Conservation (phyloP, 345 rosid species). For the Eucalyptus marginata region DNA sequence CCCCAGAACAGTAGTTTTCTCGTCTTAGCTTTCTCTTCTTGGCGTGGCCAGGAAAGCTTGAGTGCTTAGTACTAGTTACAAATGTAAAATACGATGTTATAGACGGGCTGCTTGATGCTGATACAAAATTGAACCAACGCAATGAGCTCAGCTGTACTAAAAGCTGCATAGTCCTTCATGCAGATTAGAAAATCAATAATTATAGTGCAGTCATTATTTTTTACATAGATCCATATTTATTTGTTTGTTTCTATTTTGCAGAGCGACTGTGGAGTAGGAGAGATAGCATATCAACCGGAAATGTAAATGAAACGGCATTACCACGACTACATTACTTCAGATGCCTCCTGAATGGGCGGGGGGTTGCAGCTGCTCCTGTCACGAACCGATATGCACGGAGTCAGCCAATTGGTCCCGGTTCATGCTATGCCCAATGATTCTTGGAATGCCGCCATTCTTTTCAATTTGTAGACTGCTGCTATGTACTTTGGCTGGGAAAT, state of each 20-base stretch:
- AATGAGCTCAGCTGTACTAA: not conserved
- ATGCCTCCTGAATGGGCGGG: conserved; percentile 77
- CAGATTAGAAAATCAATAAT: not conserved
- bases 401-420: conserved; percentile 63
- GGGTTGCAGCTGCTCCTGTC: conserved; percentile 79
- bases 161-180: not conserved
- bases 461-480: not conserved
- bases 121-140: not conserved
- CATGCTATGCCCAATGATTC: conserved; percentile 70
- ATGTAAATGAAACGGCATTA: conserved; percentile 33
- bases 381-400: conserved; percentile 39
- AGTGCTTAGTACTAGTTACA: not conserved
- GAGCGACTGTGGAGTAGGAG: conserved; percentile 80
- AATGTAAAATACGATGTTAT: not conserved
- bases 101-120: not conserved
- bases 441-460: not conserved
- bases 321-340: conserved; percentile 82
- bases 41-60: not conserved
- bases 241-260: not conserved
- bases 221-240: not conserved
- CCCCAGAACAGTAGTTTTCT: not conserved
- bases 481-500: not conserved
- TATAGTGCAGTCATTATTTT: not conserved
- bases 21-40: not conserved
- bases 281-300: conserved; percentile 37